These are phyloP conservation scores for Parathielavia hyrcaniae DNA, from an alignment of 495 filamentous ascomycete genomes.

Conservation along the genomic window DNA sequence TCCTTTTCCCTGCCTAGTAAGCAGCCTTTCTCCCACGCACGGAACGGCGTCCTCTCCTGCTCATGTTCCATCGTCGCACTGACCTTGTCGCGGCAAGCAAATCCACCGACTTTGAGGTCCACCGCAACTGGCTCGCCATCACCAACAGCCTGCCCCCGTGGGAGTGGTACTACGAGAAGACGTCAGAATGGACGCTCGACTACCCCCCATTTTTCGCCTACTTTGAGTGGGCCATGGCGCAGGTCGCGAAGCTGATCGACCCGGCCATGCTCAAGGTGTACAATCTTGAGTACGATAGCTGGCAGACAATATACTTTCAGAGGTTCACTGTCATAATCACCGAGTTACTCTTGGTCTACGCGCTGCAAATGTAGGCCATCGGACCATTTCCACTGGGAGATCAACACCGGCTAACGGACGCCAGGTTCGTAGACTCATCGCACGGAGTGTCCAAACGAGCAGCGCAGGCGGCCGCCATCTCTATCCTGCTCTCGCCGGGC, in stretches of 20 bases:
- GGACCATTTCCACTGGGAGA: neutral
- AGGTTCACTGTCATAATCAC: conserved; percentile 78
- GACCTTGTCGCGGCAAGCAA: conserved; percentile 53
- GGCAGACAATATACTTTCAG: conserved; percentile 91
- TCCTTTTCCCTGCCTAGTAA: conserved; percentile 95
- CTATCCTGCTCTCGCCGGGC: conserved; percentile 84
- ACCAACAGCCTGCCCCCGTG: conserved; percentile 80
- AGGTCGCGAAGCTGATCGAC: conserved; percentile 68
- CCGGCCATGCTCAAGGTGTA: conserved; percentile 76
- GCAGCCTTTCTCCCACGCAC: conserved; percentile 34
- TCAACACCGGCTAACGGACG: conserved; percentile 18
- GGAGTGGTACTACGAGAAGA: conserved; percentile 95
- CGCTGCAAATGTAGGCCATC: conserved; percentile 60
- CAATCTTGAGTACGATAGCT: conserved; percentile 77
- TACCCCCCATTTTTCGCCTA: conserved; percentile 97
- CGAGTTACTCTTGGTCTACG: conserved; percentile 76
- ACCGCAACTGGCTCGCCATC: conserved; percentile 95
- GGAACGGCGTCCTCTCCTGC: neutral
- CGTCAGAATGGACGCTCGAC: conserved; percentile 97
- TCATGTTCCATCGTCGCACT: neutral
- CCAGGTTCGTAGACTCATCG: conserved; percentile 65
- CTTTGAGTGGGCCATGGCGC: conserved; percentile 91
- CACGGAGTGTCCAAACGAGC: conserved; percentile 59
- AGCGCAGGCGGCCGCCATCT: conserved; percentile 81
- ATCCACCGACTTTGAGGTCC: conserved; percentile 98